Conservation (phyloP, 768 basidiomycete genomes). For the Neoboletus brunneissimus region DNA sequence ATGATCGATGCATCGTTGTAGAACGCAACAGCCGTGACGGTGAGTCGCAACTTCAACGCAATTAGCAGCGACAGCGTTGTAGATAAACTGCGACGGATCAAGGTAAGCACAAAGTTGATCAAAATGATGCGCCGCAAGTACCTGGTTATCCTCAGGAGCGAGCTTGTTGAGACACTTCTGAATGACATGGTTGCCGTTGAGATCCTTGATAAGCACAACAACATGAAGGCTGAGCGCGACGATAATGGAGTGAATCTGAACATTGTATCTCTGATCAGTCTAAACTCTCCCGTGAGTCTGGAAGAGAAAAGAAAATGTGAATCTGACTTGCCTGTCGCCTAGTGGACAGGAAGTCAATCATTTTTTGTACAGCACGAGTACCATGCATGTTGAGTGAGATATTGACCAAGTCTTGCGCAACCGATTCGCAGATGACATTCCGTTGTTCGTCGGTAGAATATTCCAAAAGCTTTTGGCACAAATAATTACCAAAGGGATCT, state of each 20-base stretch:
- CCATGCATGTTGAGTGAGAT: slow-evolving; percentile 99
- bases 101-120: background rate
- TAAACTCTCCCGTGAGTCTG: slow-evolving; percentile 55
- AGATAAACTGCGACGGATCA: slow-evolving; percentile 71
- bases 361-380: slow-evolving; percentile 98
- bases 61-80: slow-evolving; percentile 98
- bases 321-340: slow-evolving; percentile 76
- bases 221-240: slow-evolving; percentile 95
- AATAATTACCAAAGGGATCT: slow-evolving; percentile 99
- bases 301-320: slow-evolving; percentile 37
- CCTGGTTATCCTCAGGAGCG: slow-evolving; percentile 98
- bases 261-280: slow-evolving; percentile 80
- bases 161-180: slow-evolving; percentile 99
- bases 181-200: slow-evolving; percentile 96
- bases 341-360: slow-evolving; percentile 98
- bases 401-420: slow-evolving; percentile 94
- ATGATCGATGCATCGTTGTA: slow-evolving; percentile 97
- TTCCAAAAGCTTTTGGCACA: slow-evolving; percentile 97
- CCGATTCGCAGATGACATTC: slow-evolving; percentile 94
- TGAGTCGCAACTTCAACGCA: slow-evolving; percentile 99
- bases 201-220: slow-evolving; percentile 97
- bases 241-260: slow-evolving; percentile 96
- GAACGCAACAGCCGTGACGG: slow-evolving; percentile 96
- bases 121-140: slow-evolving; percentile 26
- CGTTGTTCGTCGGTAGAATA: slow-evolving; percentile 97